Evolutionary conservation across 305 asterid species (phyloP), one percentile per base, ranked within the genome.

Genomic region (Nicotiana rustica): DNA sequence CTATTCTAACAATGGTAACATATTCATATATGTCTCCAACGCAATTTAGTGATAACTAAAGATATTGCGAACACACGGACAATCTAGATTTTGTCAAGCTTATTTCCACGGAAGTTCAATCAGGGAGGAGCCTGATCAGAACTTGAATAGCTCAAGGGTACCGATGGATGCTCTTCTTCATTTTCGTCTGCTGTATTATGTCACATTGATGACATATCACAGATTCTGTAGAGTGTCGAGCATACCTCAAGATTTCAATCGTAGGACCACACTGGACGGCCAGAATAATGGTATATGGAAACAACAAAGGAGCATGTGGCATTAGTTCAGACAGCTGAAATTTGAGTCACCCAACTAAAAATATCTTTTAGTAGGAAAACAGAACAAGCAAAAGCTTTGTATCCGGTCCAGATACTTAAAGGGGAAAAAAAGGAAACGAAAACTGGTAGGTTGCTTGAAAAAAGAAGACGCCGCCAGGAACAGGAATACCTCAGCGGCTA

Each of bases 401-500:
- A 73, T 19, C 79, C 62, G 6, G 14, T 21, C 21, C 62, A 73
- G 47, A 41, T 41, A 41, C 47, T 41, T 41, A 1, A 41, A 41
- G 8, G 25, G 55, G 31, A 64, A 49, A 19, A 47, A 21, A 6
- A 29, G 47, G 47, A 7, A 41, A 41, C 2, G 2, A 1, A 41
- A 75, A 52, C 29, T 14, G 9, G 44, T 15, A 2, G 19, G 47
- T 15, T 44, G 36, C 55, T 75, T 55, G 47, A 15, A 52, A 75
- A 29, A 5, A 21, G 47, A 19, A 67, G 56, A 67, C 59, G 18
- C 67, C 21, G 38, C 59, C 68, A 10, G 18, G 64, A 49, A 77
- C 64, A 80, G 41, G 85, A 82, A 70, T 90, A 96, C 99, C 99
- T 96, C 99, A 69, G 98, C 93, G 68, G 98, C 99, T 88, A 96